phyloP scores from a whole-genome alignment of 2,329 filamentous ascomycete species.

The Geosmithia morbida region DNA sequence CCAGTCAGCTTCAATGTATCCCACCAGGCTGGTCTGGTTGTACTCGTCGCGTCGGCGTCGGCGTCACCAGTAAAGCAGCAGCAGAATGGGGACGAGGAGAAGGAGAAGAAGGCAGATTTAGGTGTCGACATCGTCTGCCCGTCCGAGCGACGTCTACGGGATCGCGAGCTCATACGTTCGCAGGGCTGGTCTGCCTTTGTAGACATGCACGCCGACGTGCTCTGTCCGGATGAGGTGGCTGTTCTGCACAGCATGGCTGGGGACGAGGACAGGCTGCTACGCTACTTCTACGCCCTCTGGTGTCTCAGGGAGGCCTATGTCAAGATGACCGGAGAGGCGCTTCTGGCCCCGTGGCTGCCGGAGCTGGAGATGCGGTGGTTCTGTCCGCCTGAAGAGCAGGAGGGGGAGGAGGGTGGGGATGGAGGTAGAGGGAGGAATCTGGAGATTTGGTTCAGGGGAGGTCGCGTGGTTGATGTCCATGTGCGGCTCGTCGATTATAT shows the following conservation, averaged over 20 bases:
- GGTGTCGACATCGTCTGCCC: slow-evolving; percentile 69
- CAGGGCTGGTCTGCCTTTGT: slow-evolving; percentile 55
- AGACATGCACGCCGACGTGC: slow-evolving; percentile 58
- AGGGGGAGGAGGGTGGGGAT: slow-evolving; percentile 1
- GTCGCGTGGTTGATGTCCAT: slow-evolving; percentile 16
- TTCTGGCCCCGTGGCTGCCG: slow-evolving; percentile 58
- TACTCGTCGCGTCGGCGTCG: slow-evolving; percentile 37
- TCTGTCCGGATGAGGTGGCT: slow-evolving; percentile 44
- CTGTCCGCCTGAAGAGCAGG: slow-evolving; percentile 30
- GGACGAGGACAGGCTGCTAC: slow-evolving; percentile 39
- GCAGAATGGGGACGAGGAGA: no score
- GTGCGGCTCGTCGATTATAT: slow-evolving; percentile 22
- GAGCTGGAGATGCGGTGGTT: slow-evolving; percentile 57
- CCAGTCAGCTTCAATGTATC: slow-evolving; percentile 58
- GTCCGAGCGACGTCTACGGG: slow-evolving; percentile 49
- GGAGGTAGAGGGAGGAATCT: no score
- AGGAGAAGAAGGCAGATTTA: slow-evolving; percentile 19
- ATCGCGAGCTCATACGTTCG: slow-evolving; percentile 37
- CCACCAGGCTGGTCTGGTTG: slow-evolving; percentile 65
- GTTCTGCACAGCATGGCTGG: slow-evolving; percentile 27
- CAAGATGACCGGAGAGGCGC: slow-evolving; percentile 68
- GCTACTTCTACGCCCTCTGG: slow-evolving; percentile 66
- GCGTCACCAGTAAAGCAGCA: slow-evolving; percentile 4
- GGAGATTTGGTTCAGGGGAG: slow-evolving; percentile 16
- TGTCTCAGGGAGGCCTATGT: slow-evolving; percentile 70